Conservation (phyloP, 805 yeast genomes). For the Clavispora fructus region DNA sequence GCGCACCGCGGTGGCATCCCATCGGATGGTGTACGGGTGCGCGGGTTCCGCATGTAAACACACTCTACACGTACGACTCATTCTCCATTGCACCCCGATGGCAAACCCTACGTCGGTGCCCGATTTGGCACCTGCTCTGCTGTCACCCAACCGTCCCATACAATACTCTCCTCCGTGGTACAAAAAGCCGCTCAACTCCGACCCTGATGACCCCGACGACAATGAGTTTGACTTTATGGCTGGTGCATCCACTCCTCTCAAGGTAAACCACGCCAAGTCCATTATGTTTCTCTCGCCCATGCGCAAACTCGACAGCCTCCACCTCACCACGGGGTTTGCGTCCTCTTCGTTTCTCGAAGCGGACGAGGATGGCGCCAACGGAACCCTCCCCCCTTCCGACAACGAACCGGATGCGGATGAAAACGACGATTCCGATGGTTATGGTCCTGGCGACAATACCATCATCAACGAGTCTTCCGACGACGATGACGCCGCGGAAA, state of each 20-base stretch:
- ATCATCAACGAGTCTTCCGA: conserved; percentile 15
- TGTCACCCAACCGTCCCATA: conserved; percentile 3
- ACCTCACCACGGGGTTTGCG: conserved; percentile 7
- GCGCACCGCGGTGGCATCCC: too few relatives aligned
- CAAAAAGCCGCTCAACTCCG: conserved; percentile 4
- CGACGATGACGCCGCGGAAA: conserved; percentile 2
- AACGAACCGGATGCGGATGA: too few relatives aligned
- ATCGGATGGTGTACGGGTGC: not conserved
- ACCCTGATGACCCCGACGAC: conserved; percentile 4
- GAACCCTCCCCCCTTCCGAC: not conserved
- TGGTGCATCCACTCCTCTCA: conserved; percentile 22
- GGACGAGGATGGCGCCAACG: not conserved
- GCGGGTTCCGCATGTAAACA: not conserved
- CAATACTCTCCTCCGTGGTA: conserved; percentile 8
- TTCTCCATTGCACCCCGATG: not conserved
- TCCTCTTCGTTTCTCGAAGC: not conserved
- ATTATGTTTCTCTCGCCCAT: conserved; percentile 29
- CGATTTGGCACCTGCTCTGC: not conserved
- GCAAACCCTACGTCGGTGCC: not conserved
- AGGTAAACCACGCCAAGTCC: conserved; percentile 9
- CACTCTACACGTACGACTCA: too few relatives aligned
- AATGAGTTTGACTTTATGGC: conserved; percentile 14
- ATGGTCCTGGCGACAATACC: conserved; percentile 25
- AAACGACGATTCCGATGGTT: conserved; percentile 4
- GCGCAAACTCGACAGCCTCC: conserved; percentile 29